Percentiles rank a stretch among this genome's conserved stretches.
Evolutionary conservation across 441 rosid genomes (phyloP).

Genomic region (Arabidopsis lyrata): DNA sequence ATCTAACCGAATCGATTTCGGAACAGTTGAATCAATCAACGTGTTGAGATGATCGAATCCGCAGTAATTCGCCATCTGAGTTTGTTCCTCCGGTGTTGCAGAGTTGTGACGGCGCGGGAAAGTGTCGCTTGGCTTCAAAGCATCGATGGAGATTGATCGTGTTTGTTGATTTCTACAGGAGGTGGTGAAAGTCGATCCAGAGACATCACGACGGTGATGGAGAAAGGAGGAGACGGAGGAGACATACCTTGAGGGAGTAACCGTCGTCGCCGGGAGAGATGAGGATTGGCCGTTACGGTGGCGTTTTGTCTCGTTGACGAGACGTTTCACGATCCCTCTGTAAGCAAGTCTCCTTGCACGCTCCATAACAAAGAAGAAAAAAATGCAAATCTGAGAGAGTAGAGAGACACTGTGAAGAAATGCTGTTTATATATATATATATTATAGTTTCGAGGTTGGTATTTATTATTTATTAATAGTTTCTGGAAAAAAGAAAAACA

Average conservation of each 20-base stretch:
- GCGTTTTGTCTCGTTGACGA: constrained; percentile 63
- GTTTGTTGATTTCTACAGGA: constrained; percentile 34
- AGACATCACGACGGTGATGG: constrained; percentile 41
- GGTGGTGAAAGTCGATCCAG: neutral
- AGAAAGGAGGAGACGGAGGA: constrained; percentile 71
- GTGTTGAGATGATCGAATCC: constrained; percentile 74
- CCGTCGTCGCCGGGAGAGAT: neutral
- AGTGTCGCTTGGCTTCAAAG: constrained; percentile 73
- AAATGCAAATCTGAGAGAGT: constrained; percentile 1
- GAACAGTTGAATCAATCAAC: constrained; percentile 84
- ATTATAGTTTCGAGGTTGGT: constrained; percentile 10
- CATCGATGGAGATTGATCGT: constrained; percentile 74
- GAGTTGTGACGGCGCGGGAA: constrained; percentile 96
- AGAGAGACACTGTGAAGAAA: neutral
- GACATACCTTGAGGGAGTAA: constrained; percentile 60
- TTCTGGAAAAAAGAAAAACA: neutral
- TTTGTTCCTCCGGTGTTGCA: constrained; percentile 81
- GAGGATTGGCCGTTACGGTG: constrained; percentile 49
- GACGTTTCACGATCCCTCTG: constrained; percentile 76
- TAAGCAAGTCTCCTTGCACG: constrained; percentile 87
- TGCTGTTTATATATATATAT: neutral
- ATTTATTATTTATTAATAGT: neutral
- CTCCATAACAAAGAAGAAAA: constrained; percentile 57
- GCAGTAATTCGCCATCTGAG: constrained; percentile 75
- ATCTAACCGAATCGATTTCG: constrained; percentile 81